Evolutionary conservation across 2,329 filamentous ascomycete species (phyloP), one percentile per base, ranked within the genome.

Genomic region (Leptographium wingfieldii): DNA sequence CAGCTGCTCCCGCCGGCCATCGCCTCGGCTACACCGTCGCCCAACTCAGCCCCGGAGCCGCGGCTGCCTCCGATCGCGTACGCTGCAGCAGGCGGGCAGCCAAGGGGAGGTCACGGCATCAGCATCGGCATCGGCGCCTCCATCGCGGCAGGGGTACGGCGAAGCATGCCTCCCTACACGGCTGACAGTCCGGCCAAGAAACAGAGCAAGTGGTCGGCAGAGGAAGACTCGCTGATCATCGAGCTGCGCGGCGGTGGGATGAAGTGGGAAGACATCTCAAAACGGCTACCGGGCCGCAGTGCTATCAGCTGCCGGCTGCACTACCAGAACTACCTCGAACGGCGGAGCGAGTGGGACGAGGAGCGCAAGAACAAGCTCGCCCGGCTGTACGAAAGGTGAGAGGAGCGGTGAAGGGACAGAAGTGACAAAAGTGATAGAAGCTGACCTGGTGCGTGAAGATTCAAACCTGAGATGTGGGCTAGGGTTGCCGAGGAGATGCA

Each of bases 221-320:
- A 96, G 63, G 92, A 97, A 72, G 91, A 97, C 72, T 84, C 88
- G n/a, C 77, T 94, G 56, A 96, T 96, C 67, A 96, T 96, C 67
- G 89, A 95, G 71, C 81, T 97, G 63, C 84, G 92, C 61, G 90
- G 90, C 46, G 86, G 86, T 67, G 89, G 90, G 10, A 96, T 96
- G 90, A 97, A 97, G 71, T 97, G 92, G 94, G 92, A 97, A 70
- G 92, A 97, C 72, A 96, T 97, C 68, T 95, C 90, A 63, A 95
- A 92, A 76, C 83, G 87, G 59, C 77, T 97, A 56, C 92, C 91
- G 3, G 92, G 92, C 63, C 84, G 94, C 67, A 96, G 91, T 73
- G 87, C 91, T 60, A 96, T 96, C 68, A 95, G 91, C 67, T 97
- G 92, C 73, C 86, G 92, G 52, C 79, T 97, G 57, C 91, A 96